Evolutionary conservation across 176 grass and related monocot genomes (phyloP), one percentile per base, ranked within the genome.

Genomic region (Melocanna baccifera): DNA sequence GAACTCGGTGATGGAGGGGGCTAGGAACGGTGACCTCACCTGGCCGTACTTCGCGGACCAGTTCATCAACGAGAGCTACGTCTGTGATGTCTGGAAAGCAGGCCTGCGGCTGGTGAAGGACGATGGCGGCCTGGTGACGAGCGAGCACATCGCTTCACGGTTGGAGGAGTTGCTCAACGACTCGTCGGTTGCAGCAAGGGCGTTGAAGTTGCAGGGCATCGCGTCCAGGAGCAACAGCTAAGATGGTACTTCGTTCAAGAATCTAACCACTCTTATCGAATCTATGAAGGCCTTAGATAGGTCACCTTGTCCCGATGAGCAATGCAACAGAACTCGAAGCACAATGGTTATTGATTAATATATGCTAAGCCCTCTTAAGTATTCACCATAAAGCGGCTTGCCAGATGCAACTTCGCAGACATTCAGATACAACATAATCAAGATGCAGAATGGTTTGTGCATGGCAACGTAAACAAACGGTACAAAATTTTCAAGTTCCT

Each of bases 1-100:
- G 91, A 92, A 92, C 62, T 92, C 87, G 32, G 20, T 91, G 40
- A 84, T 67, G 62, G n/a, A 77, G 73, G 61, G 32, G 0, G 13
- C 55, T 0, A 43, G 76, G 25, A 80, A 84, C 36, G 84, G 66
- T 87, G n/a, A n/a, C 75, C 42, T 84, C 2, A 84, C 84, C 3
- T 87, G 85, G 80, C 79, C 85, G 1, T 87, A 87, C 37, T 80
- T 91, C 0, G 4, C 15, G 0, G 75, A 91, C 26, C 80, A 91
- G 50, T 91, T 87, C 66, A 34, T 80, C 10, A 87, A 80, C 41
- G 80, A 87, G 32, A 91, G 41, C 85, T 91, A 91, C 51, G 50
- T 91, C 20, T 84, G 80, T 20, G 80, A 84, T 9, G 67, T 76
- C 9, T 87, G 80, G 83, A 84, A 73, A 69, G 47, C 86, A 3